Percentiles rank a stretch among this genome's conserved stretches.
Evolutionary conservation across 2,329 filamentous ascomycete species (phyloP).

Genomic region (Rutstroemia sydowiana): DNA sequence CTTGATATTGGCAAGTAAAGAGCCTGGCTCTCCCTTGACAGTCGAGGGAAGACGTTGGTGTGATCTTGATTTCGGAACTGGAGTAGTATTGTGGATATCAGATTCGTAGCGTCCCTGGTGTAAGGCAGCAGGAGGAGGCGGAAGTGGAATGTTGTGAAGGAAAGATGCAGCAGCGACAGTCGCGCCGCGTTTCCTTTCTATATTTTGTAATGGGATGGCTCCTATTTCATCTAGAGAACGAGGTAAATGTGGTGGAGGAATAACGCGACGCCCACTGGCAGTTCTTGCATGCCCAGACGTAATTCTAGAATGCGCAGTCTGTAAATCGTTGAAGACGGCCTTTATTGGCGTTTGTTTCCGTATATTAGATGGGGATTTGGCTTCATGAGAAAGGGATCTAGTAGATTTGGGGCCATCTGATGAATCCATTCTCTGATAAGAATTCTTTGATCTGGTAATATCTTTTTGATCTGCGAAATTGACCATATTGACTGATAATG

Average conservation of each 20-base stretch:
- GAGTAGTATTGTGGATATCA: constrained; percentile 1
- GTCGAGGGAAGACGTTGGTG: neutral
- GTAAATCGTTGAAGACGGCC: constrained; percentile 25
- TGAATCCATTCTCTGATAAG: neutral
- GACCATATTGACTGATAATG: neutral
- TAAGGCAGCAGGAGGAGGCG: constrained; percentile 12
- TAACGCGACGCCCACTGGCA: constrained; percentile 2
- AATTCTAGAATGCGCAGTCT: constrained; percentile 25
- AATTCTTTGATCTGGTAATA: neutral
- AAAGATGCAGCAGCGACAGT: constrained; percentile 5
- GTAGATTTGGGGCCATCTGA: constrained; percentile 1
- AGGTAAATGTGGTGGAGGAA: constrained; percentile 3
- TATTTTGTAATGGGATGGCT: constrained; percentile 19
- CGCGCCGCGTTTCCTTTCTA: constrained; percentile 4
- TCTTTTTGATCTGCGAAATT: neutral
- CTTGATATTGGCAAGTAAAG: constrained; percentile 7
- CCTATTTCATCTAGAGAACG: constrained; percentile 11
- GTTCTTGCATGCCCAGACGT: constrained; percentile 22
- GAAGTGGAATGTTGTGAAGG: constrained; percentile 11
- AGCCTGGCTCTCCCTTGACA: neutral
- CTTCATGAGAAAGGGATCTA: constrained; percentile 5
- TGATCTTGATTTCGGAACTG: neutral
- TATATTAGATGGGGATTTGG: neutral
- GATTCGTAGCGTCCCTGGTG: constrained; percentile 1
- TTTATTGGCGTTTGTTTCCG: constrained; percentile 17